Conservation (phyloP, 2,329 filamentous ascomycete genomes). For the Allantophomopsis lycopodina region DNA sequence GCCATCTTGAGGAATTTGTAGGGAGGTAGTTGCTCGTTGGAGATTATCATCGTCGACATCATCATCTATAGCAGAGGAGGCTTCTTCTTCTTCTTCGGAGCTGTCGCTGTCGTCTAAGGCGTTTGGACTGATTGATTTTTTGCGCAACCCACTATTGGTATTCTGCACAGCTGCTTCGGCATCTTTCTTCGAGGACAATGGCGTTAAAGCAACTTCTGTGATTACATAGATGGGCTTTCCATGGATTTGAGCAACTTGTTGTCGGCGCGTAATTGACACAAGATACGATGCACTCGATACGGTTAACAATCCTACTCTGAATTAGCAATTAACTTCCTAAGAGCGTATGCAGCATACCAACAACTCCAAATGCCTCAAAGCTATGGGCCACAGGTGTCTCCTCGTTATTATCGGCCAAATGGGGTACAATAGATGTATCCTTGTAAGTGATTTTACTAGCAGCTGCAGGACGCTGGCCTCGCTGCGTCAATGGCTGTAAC, state of each 20-base stretch:
- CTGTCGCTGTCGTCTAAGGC: slow-evolving; percentile 24
- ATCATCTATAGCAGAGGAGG: slow-evolving; percentile 18
- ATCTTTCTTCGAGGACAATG: slow-evolving; percentile 62
- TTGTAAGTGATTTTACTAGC: slow-evolving; percentile 17
- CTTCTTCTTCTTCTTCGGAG: slow-evolving; percentile 28
- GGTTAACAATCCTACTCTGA: slow-evolving; percentile 58
- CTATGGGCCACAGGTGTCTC: slow-evolving; percentile 2
- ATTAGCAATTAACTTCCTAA: no score
- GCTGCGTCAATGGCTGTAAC: slow-evolving; percentile 16
- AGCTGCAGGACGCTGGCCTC: slow-evolving; percentile 13
- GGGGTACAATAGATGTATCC: slow-evolving; percentile 13
- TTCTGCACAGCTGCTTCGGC: slow-evolving; percentile 58
- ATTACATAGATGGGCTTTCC: slow-evolving; percentile 76
- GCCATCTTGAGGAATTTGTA: background rate
- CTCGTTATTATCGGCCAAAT: slow-evolving; percentile 6
- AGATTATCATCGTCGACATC: slow-evolving; percentile 25
- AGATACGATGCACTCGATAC: slow-evolving; percentile 74
- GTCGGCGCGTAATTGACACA: slow-evolving; percentile 71
- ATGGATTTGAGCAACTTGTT: slow-evolving; percentile 79
- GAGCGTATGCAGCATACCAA: slow-evolving; percentile 12
- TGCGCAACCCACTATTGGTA: slow-evolving; percentile 33
- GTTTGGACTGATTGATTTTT: slow-evolving; percentile 18
- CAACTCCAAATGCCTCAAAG: slow-evolving; percentile 21
- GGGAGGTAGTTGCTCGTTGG: background rate
- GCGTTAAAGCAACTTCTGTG: slow-evolving; percentile 83